phyloP scores from a whole-genome alignment of 2,329 filamentous ascomycete species.

The Aspergillus transmontanensis region DNA sequence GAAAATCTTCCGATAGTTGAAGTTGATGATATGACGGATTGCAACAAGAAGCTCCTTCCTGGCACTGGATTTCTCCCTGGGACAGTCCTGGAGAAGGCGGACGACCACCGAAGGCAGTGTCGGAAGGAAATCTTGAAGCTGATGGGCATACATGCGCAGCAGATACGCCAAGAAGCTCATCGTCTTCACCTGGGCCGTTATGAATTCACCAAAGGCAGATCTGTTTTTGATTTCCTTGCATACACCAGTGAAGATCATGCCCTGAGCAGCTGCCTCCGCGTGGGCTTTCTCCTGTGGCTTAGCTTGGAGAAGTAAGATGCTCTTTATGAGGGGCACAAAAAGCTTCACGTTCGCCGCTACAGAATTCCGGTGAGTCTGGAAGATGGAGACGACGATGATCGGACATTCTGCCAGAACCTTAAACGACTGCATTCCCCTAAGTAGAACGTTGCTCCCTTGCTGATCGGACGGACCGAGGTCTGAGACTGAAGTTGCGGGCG shows the following conservation, averaged over 20 bases:
- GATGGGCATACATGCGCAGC: constrained; percentile 81
- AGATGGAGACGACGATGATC: constrained; percentile 97
- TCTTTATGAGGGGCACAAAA: constrained; percentile 93
- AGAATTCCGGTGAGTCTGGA: constrained; percentile 83
- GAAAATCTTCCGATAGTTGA: constrained; percentile 96
- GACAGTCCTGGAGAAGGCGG: constrained; percentile 87
- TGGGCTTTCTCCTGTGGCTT: constrained; percentile 93
- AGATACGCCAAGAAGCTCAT: constrained; percentile 98
- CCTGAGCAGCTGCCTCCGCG: constrained; percentile 75
- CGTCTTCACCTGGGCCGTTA: constrained; percentile 97
- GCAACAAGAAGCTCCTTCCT: constrained; percentile 95
- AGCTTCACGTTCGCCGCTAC: constrained; percentile 84
- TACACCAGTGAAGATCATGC: constrained; percentile 86
- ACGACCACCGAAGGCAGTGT: constrained; percentile 88
- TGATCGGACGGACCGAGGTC: constrained; percentile 78
- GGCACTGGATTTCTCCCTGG: constrained; percentile 87
- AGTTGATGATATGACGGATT: constrained; percentile 98
- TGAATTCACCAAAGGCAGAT: constrained; percentile 93
- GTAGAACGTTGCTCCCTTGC: constrained; percentile 75
- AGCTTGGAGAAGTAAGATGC: constrained; percentile 83
- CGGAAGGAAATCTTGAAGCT: constrained; percentile 84
- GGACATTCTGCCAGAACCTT: constrained; percentile 97
- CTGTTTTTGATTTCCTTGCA: constrained; percentile 92
- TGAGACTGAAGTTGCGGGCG: constrained; percentile 77
- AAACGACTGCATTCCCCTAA: constrained; percentile 98